phyloP scores from a whole-genome alignment of 768 basidiomycete genomes.

The Ramaria sp. region DNA sequence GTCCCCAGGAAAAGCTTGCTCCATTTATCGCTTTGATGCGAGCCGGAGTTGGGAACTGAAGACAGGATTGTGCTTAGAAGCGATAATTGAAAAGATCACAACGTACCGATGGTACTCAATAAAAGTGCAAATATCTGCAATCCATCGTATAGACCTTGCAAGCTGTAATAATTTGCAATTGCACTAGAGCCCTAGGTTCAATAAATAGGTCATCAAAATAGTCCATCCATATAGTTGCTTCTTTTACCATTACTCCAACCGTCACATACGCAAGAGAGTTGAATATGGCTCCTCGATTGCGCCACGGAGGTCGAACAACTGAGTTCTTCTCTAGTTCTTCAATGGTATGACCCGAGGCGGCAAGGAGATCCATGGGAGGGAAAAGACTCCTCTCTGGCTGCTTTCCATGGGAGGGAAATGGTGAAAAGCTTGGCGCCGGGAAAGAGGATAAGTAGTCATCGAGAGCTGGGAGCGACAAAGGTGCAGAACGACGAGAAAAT shows the following conservation, averaged over 20 bases:
- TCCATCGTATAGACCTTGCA: conserved; percentile 58
- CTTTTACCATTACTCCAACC: conserved; percentile 46
- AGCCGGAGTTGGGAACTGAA: conserved; percentile 29
- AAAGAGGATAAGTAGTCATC: conserved; percentile 45
- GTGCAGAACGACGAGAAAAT: conserved; percentile 47
- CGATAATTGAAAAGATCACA: neutral
- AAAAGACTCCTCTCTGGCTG: conserved; percentile 32
- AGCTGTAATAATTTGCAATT: conserved; percentile 55
- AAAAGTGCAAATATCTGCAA: conserved; percentile 65
- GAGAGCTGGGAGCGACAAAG: conserved; percentile 50
- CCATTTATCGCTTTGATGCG: conserved; percentile 38
- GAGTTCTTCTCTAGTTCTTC: conserved; percentile 53
- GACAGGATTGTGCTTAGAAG: neutral
- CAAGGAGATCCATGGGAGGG: conserved; percentile 48
- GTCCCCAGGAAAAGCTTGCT: conserved; percentile 50
- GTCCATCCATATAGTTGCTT: neutral
- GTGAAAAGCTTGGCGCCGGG: conserved; percentile 31
- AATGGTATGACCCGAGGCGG: conserved; percentile 34
- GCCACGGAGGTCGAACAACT: conserved; percentile 37
- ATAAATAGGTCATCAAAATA: conserved; percentile 2
- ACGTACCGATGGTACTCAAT: conserved; percentile 50
- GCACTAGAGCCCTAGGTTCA: conserved; percentile 52
- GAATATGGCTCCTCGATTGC: conserved; percentile 42
- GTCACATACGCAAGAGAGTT: conserved; percentile 33
- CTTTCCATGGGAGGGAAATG: conserved; percentile 10